Percentiles rank a stretch among this genome's conserved stretches.
Conservation (phyloP, 306 rosid genomes). For the Sechiopsis laciniata region DNA sequence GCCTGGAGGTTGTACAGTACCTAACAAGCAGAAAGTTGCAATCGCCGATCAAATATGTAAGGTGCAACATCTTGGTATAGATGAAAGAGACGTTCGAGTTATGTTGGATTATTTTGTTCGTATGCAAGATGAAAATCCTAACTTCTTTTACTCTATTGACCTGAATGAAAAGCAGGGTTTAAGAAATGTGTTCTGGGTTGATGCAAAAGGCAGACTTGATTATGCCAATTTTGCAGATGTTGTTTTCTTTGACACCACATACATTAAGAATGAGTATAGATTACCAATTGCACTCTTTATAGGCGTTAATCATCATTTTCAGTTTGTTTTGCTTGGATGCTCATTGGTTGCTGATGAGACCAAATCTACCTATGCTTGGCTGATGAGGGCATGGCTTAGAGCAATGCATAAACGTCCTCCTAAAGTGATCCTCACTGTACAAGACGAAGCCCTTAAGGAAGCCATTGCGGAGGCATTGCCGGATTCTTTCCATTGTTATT, state of each 20-base stretch:
- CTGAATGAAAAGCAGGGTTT: conserved; percentile 39
- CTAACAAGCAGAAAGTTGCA: conserved; percentile 24
- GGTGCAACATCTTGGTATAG: conserved; percentile 27
- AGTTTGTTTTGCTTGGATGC: conserved; percentile 39
- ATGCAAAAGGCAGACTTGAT: conserved; percentile 41
- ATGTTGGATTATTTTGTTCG: conserved; percentile 34
- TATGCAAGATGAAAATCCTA: conserved; percentile 47
- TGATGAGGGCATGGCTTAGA: conserved; percentile 41
- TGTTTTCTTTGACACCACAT: conserved; percentile 36
- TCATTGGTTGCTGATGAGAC: conserved; percentile 43
- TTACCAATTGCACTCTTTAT: conserved; percentile 39
- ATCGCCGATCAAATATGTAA: conserved; percentile 20
- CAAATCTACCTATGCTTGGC: conserved; percentile 35
- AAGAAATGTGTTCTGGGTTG: conserved; percentile 45
- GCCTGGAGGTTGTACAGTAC: conserved; percentile 17
- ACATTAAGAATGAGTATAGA: conserved; percentile 35
- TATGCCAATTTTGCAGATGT: conserved; percentile 40
- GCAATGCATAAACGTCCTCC: conserved; percentile 45
- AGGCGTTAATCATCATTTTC: conserved; percentile 45
- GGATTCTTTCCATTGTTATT: conserved; percentile 37
- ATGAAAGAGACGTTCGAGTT: conserved; percentile 36
- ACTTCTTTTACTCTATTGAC: conserved; percentile 45
- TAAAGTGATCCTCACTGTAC: conserved; percentile 34
- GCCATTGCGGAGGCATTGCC: conserved; percentile 39
- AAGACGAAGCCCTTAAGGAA: conserved; percentile 36